A percentile compares a stretch with the other conserved stretches of the same genome.
phyloP scores from a whole-genome alignment of 345 rosid species.

The Excoecaria cochinchinensis region DNA sequence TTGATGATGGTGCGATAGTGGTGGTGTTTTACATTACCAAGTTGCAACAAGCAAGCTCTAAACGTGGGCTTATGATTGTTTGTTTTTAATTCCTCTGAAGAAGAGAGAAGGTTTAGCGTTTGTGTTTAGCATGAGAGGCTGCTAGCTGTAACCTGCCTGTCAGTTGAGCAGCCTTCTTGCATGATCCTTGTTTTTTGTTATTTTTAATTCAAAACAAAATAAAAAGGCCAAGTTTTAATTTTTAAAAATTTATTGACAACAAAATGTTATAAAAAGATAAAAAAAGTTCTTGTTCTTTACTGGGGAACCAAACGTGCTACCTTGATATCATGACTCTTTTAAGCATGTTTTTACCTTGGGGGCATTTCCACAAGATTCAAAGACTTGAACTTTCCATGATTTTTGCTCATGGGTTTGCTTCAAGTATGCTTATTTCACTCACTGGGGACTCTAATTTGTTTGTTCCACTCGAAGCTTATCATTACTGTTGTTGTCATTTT shows the following conservation, averaged over 20 bases:
- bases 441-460: conserved; percentile 1
- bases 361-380: conserved; percentile 25
- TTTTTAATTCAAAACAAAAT: neutral
- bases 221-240: neutral
- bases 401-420: conserved; percentile 30
- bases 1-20: neutral
- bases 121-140: conserved; percentile 50
- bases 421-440: neutral
- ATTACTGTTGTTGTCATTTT: conserved; percentile 13
- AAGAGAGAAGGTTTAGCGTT: conserved; percentile 47
- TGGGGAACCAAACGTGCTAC: conserved; percentile 59
- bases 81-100: conserved; percentile 8
- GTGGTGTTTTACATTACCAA: conserved; percentile 11
- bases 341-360: conserved; percentile 34
- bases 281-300: conserved; percentile 16
- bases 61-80: conserved; percentile 52
- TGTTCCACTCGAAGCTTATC: conserved; percentile 12
- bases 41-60: conserved; percentile 39
- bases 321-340: conserved; percentile 47
- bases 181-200: conserved; percentile 48
- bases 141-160: conserved; percentile 95
- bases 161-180: conserved; percentile 92
- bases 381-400: conserved; percentile 22
- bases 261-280: conserved; percentile 4
- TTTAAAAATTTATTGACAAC: neutral